These are phyloP conservation scores for Calocybe gambosa DNA, from an alignment of 1,284 basidiomycete genomes.

Conservation along the genomic window DNA sequence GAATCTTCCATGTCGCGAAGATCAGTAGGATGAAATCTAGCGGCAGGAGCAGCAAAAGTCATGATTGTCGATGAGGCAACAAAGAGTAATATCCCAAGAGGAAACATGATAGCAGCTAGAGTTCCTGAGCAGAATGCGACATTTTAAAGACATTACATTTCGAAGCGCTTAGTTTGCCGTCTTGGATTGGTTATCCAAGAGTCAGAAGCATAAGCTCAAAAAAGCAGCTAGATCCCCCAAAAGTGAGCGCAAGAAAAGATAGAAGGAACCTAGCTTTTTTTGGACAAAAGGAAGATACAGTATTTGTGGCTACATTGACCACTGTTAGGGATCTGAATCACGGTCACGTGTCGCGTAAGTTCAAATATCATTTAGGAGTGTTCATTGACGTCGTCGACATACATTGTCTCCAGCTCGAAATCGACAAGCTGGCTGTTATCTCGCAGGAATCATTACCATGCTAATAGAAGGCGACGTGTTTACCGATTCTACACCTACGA, in stretches of 20 bases:
- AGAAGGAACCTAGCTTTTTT: not conserved
- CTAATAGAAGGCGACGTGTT: conserved; percentile 29
- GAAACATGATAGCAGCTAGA: not conserved
- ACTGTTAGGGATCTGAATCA: not conserved
- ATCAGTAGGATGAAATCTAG: not conserved
- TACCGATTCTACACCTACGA: conserved; percentile 25
- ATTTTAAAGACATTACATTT: not conserved
- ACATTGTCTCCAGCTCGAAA: not conserved
- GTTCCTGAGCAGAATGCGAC: not conserved
- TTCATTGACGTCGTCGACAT: not conserved
- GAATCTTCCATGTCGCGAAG: not conserved
- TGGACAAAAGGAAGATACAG: not conserved
- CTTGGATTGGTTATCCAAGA: not conserved
- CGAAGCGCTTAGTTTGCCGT: not conserved
- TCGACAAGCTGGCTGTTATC: not conserved
- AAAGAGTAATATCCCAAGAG: not conserved
- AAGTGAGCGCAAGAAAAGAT: not conserved
- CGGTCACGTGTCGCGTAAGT: conserved; percentile 8
- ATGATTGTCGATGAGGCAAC: not conserved
- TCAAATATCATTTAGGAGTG: not conserved
- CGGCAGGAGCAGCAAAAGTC: not conserved
- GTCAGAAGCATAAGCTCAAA: not conserved
- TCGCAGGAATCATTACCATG: conserved; percentile 13
- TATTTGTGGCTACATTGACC: no score
- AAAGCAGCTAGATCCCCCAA: not conserved